Evolutionary conservation across 805 yeast genomes (phyloP).

Genomic region (Zygosaccharomyces lentus): DNA sequence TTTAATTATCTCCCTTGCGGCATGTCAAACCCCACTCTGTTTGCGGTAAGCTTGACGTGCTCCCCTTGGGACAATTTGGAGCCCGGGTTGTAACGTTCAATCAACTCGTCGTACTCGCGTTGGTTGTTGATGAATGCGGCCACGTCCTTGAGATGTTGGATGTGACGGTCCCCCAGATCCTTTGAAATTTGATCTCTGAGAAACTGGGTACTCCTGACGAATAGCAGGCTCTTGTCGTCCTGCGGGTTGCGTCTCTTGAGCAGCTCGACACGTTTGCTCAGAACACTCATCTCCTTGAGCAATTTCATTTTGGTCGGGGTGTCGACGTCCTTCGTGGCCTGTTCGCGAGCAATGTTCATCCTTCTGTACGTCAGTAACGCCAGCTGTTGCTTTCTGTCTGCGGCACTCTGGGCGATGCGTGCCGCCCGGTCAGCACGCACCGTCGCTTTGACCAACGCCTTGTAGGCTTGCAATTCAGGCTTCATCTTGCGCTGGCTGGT

Average conservation of each 20-base stretch:
- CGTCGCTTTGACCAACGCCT: conserved; percentile 20
- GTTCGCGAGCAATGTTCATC: conserved; percentile 20
- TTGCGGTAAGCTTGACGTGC: conserved; percentile 73
- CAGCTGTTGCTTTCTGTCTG: conserved; percentile 21
- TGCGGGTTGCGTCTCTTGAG: conserved; percentile 14
- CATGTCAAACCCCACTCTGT: conserved; percentile 77
- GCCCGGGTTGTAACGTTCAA: conserved; percentile 86
- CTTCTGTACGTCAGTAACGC: conserved; percentile 25
- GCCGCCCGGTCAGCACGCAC: conserved; percentile 23
- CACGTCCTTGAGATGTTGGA: conserved; percentile 52
- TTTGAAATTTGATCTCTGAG: conserved; percentile 6
- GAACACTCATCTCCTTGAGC: conserved; percentile 8
- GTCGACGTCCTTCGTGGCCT: conserved; percentile 8
- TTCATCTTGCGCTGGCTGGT: background rate
- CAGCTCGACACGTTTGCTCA: conserved; percentile 16
- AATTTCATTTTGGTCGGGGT: conserved; percentile 8
- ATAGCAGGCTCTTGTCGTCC: conserved; percentile 16
- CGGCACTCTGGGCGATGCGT: conserved; percentile 18
- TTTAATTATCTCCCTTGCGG: conserved; percentile 38
- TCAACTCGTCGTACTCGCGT: conserved; percentile 67
- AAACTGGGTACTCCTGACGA: conserved; percentile 16
- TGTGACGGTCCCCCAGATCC: conserved; percentile 6
- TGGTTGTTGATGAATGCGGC: conserved; percentile 64
- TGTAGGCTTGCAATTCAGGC: conserved; percentile 15
- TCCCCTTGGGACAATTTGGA: conserved; percentile 67